Conservation (phyloP, 2,329 filamentous ascomycete genomes). For the Penicillium thymicola region DNA sequence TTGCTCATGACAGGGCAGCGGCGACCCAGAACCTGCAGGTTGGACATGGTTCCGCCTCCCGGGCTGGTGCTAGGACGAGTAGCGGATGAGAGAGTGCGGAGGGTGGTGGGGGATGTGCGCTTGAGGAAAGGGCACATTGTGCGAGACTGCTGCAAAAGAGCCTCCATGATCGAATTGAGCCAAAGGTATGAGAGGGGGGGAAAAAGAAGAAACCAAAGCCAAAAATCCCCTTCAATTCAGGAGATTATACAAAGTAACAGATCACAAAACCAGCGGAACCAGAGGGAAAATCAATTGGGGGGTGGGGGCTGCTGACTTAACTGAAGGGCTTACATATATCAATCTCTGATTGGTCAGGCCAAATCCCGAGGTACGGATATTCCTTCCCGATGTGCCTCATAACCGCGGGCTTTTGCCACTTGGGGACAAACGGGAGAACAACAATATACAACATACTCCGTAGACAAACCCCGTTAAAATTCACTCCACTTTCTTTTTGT, state of each 20-base stretch:
- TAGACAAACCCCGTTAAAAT: neutral
- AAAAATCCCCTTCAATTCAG: neutral
- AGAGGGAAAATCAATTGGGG: conserved; percentile 1
- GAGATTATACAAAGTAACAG: neutral
- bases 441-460: no score
- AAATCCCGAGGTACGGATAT: neutral
- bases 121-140: conserved; percentile 96
- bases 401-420: neutral
- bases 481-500: neutral
- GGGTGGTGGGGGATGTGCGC: conserved; percentile 84
- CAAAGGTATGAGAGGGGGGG: neutral
- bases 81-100: conserved; percentile 78
- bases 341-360: neutral
- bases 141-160: conserved; percentile 90
- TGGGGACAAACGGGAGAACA: no score
- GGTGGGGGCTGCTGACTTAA: conserved; percentile 1
- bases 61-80: conserved; percentile 62
- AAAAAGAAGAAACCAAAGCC: neutral
- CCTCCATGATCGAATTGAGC: conserved; percentile 65
- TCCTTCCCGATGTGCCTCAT: neutral
- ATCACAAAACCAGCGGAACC: neutral
- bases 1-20: conserved; percentile 99
- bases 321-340: neutral
- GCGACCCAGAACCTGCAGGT: conserved; percentile 87
- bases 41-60: conserved; percentile 91